phyloP scores from a whole-genome alignment of 306 rosid species.

The Cicer bijugum region DNA sequence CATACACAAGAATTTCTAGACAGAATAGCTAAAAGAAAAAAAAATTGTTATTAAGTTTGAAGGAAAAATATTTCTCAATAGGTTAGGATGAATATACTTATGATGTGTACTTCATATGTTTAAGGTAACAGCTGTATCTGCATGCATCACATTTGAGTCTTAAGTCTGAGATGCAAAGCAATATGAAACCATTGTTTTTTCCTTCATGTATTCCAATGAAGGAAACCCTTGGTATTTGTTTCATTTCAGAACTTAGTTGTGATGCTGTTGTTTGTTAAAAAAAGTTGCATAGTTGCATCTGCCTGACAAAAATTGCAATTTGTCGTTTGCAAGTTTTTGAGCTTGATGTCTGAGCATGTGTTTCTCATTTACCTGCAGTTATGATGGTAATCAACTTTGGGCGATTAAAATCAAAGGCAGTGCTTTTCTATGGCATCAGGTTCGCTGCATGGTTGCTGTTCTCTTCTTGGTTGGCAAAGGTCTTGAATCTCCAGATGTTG shows the following conservation, averaged over 20 bases:
- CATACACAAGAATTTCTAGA: neutral
- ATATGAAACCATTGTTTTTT: conserved; percentile 1
- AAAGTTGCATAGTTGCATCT: neutral
- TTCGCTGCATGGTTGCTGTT: conserved; percentile 90
- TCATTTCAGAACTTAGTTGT: conserved; percentile 31
- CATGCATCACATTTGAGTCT: conserved; percentile 25
- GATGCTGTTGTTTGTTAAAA: neutral
- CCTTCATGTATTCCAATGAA: neutral
- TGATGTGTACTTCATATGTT: conserved; percentile 7
- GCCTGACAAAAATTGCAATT: conserved; percentile 15
- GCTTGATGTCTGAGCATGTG: conserved; percentile 22
- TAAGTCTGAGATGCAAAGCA: conserved; percentile 25
- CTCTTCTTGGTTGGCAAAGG: conserved; percentile 88
- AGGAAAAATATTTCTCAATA: conserved; percentile 21
- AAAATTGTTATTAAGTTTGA: conserved; percentile 18
- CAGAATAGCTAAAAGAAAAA: neutral
- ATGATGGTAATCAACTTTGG: conserved; percentile 73
- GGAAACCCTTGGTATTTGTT: neutral
- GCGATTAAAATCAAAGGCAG: conserved; percentile 75
- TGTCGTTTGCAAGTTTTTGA: conserved; percentile 32
- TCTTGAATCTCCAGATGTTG: conserved; percentile 84
- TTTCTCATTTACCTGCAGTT: conserved; percentile 58
- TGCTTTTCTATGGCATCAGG: conserved; percentile 98
- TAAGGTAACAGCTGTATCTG: conserved; percentile 6
- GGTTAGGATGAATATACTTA: conserved; percentile 30